Evolutionary conservation across 2,329 filamentous ascomycete species (phyloP).

Genomic region (Beauveria bassiana): DNA sequence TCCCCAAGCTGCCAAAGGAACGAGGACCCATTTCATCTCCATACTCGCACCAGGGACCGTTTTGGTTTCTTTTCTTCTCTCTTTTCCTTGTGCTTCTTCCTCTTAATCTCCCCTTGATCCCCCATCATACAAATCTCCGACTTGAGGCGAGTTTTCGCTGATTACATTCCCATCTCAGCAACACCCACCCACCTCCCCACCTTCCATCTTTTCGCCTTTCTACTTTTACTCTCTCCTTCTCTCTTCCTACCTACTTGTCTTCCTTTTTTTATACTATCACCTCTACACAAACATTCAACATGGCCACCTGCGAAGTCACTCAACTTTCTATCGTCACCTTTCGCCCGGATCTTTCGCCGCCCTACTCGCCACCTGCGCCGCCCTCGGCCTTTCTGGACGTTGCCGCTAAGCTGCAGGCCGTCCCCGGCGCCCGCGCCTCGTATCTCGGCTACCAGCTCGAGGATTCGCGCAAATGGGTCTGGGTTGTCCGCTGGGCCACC

Average conservation of each 20-base stretch:
- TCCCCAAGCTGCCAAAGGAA: neutral
- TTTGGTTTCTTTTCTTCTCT: neutral
- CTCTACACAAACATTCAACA: conserved; percentile 10
- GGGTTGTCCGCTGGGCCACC: conserved; percentile 28
- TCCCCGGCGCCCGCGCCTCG: conserved; percentile 25
- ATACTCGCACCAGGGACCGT: neutral
- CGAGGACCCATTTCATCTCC: neutral
- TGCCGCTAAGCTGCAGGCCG: conserved; percentile 22
- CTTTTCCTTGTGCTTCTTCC: neutral
- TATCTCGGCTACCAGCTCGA: conserved; percentile 29
- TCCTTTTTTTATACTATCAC: no score
- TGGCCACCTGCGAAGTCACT: conserved; percentile 21
- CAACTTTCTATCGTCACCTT: conserved; percentile 27
- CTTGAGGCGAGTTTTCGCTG: neutral
- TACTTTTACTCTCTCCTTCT: neutral
- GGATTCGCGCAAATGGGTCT: conserved; percentile 24
- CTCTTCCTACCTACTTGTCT: neutral
- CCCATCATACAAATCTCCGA: neutral
- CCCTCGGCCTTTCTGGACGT: conserved; percentile 21
- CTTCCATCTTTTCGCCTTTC: neutral
- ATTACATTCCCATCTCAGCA: neutral
- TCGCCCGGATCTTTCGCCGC: conserved; percentile 15
- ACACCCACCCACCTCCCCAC: neutral
- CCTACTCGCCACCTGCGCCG: conserved; percentile 18
- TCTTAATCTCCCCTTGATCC: neutral